These are phyloP conservation scores for Amanita inopinata DNA, from an alignment of 768 basidiomycete species.

Conservation along the genomic window DNA sequence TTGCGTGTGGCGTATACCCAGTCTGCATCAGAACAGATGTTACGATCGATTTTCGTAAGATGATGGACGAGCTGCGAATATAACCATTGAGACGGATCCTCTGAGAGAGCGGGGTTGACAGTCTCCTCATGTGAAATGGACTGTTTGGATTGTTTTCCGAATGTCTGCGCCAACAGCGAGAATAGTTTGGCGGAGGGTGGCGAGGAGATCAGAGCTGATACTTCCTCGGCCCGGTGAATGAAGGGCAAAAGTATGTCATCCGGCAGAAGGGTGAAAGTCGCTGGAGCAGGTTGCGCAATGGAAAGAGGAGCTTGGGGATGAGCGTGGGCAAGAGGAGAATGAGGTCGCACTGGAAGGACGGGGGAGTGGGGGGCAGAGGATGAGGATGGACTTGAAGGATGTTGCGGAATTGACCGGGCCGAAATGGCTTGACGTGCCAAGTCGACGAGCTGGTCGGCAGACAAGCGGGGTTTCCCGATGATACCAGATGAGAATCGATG, in stretches of 20 bases:
- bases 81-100: conserved; percentile 65
- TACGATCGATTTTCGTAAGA: conserved; percentile 55
- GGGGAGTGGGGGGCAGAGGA: conserved; percentile 9
- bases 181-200: conserved; percentile 65
- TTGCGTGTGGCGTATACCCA: conserved; percentile 70
- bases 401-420: conserved; percentile 17
- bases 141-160: conserved; percentile 24
- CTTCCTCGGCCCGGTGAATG: conserved; percentile 73
- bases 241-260: conserved; percentile 79
- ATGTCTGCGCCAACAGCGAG: conserved; percentile 63
- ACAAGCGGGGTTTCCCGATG: conserved; percentile 39
- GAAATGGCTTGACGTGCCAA: conserved; percentile 55
- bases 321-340: conserved; percentile 13
- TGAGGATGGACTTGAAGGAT: conserved; percentile 12
- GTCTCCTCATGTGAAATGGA: conserved; percentile 14
- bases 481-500: conserved; percentile 15
- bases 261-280: conserved; percentile 67
- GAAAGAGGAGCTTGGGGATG: conserved; percentile 9
- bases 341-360: conserved; percentile 19
- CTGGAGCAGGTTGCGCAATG: conserved; percentile 23
- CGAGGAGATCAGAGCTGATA: conserved; percentile 51
- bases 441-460: conserved; percentile 68
- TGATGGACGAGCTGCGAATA: conserved; percentile 61
- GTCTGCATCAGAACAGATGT: conserved; percentile 52
- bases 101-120: conserved; percentile 28